Conservation (phyloP, 768 basidiomycete species). For the Mycena filopes region DNA sequence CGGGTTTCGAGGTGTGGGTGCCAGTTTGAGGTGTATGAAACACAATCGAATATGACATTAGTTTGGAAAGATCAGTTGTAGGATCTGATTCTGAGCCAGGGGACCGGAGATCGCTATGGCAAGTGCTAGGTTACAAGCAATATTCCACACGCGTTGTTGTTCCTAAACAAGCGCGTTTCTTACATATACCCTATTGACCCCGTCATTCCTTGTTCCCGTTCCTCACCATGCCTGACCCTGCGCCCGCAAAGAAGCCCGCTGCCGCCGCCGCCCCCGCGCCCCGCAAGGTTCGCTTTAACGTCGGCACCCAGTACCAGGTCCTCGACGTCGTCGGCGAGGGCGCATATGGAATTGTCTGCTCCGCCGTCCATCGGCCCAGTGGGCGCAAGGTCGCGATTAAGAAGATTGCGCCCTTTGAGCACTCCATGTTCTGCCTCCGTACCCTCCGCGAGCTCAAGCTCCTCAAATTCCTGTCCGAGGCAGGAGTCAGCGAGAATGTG, state of each 20-base stretch:
- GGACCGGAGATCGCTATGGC: constrained; percentile 22
- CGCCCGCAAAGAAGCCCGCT: constrained; percentile 47
- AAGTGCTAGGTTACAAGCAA: constrained; percentile 16
- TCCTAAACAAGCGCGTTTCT: constrained; percentile 23
- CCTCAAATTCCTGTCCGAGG: constrained; percentile 86
- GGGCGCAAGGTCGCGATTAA: constrained; percentile 96
- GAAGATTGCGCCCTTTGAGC: constrained; percentile 95
- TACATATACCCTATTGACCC: constrained; percentile 23
- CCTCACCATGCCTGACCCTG: constrained; percentile 35
- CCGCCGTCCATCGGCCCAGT: constrained; percentile 87
- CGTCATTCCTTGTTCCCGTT: constrained; percentile 7
- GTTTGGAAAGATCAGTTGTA: no score
- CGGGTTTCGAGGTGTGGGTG: no score
- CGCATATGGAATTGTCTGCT: constrained; percentile 95
- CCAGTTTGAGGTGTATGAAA: no score
- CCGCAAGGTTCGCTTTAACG: constrained; percentile 90
- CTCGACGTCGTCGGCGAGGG: constrained; percentile 91
- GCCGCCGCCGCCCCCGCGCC: constrained; percentile 64
- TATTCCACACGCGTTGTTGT: constrained; percentile 28
- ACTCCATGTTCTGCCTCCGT: constrained; percentile 92
- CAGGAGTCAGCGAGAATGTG: constrained; percentile 70
- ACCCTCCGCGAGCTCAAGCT: constrained; percentile 91
- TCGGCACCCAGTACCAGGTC: constrained; percentile 86
- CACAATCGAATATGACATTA: no score
- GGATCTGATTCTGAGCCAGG: no score